Base-by-base conservation (phyloP, 345 rosid genomes). In the Populus pruinosa region DNA sequence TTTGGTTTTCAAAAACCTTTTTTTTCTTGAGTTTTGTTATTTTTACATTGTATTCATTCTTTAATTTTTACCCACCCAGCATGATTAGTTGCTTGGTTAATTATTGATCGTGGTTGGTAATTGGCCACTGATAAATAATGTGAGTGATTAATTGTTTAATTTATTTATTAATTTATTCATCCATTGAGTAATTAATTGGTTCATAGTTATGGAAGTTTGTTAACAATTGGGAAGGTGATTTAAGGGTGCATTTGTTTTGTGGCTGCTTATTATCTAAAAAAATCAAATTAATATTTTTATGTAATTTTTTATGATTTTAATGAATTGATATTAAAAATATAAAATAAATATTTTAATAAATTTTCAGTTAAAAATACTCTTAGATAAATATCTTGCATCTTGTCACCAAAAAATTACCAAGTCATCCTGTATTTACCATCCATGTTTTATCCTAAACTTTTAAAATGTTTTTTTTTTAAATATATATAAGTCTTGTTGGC, bases 401-500 rank as follows among this genome's bases (percentile, higher is more conserved):
- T 33, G 5, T 33, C 0, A 33, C 36, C 5, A 5, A 33, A 33
- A 33, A 33, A 4, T 33, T 33, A 4, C 36, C 0, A 50, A 17
- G 36, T 33, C 5, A 33, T 33, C 36, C 0, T 33, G 5, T 0
- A 50, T 50, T 18, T 10, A 50, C 7, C 56, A 17, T 17, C 56
- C 56, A 50, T 5, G 2, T 50, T 49, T 50, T 5, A 18, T 18
- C 18, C 17, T 47, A 4, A 14, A 47, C 36, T 47, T 47, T 44
- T 49, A 16, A 14, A 47, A 47, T 47, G 0, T 44, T 5, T 13
- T 44, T 2, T 44, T 47, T 17, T 14, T 0, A 11, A 13, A 2
- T 13, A 33, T 33, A 33, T 0, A 33, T 33, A 33, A 0, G 0
- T 4, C 0, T 33, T 33, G 1, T 33, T 33, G 3, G 5, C 0